phyloP scores from a whole-genome alignment of 2,329 filamentous ascomycete genomes.

The Coniochaeta hoffmannii region DNA sequence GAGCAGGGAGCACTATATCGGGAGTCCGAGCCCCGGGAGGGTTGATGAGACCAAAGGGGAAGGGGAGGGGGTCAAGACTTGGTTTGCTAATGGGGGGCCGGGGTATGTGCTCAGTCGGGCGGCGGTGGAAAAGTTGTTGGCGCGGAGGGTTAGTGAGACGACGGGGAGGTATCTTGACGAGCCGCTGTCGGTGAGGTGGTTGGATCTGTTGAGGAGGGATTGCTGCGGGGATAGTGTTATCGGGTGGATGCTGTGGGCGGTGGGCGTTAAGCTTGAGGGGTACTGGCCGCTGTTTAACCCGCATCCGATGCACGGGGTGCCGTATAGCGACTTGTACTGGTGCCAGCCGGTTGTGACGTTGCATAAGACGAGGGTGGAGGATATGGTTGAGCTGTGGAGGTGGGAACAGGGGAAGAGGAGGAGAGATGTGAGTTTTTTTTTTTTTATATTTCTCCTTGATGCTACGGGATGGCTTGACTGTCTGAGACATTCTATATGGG shows the following conservation, averaged over 20 bases:
- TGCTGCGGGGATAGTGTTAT: slow-evolving; percentile 47
- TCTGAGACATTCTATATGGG: neutral
- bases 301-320: slow-evolving; percentile 42
- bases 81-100: slow-evolving; percentile 41
- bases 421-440: slow-evolving; percentile 20
- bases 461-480: neutral
- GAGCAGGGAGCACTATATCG: slow-evolving; percentile 36
- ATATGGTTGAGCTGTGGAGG: slow-evolving; percentile 41
- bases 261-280: slow-evolving; percentile 35
- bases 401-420: slow-evolving; percentile 30
- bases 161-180: slow-evolving; percentile 30
- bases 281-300: slow-evolving; percentile 41
- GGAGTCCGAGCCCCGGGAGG: slow-evolving; percentile 36
- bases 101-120: slow-evolving; percentile 38
- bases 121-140: slow-evolving; percentile 33
- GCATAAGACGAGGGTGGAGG: slow-evolving; percentile 37
- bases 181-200: slow-evolving; percentile 30
- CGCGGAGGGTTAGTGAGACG: slow-evolving; percentile 18
- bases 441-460: neutral
- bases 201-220: slow-evolving; percentile 33
- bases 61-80: slow-evolving; percentile 23
- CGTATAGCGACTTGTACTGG: slow-evolving; percentile 38
- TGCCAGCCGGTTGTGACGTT: slow-evolving; percentile 42
- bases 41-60: slow-evolving; percentile 16
- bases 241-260: slow-evolving; percentile 36